phyloP scores from a whole-genome alignment of 495 filamentous ascomycete species.

The Penicillium simplicissimum region DNA sequence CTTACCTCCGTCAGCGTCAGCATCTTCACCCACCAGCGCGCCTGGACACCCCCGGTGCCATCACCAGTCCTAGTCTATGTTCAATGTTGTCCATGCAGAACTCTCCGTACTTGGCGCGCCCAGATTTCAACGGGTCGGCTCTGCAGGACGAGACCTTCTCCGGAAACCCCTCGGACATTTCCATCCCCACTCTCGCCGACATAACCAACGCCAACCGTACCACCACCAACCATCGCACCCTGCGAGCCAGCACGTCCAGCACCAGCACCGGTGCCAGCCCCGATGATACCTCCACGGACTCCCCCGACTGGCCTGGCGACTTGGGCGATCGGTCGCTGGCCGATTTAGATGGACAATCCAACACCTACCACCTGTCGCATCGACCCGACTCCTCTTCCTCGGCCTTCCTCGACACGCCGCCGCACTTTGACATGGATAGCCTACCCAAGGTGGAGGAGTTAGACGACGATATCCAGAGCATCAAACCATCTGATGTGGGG shows the following conservation, averaged over 20 bases:
- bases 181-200: constrained; percentile 24
- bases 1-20: constrained; percentile 2
- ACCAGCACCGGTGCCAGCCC: constrained; percentile 39
- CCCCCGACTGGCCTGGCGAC: constrained; percentile 38
- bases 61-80: constrained; percentile 11
- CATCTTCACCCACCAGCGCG: not conserved
- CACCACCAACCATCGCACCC: not conserved
- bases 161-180: constrained; percentile 26
- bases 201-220: constrained; percentile 23
- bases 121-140: constrained; percentile 19
- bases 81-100: constrained; percentile 53
- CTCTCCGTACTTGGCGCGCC: constrained; percentile 24
- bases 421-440: constrained; percentile 26
- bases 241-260: constrained; percentile 37
- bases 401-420: constrained; percentile 19
- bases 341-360: constrained; percentile 28
- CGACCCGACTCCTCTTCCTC: constrained; percentile 1
- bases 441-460: constrained; percentile 48
- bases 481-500: constrained; percentile 40
- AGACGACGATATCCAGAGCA: constrained; percentile 42
- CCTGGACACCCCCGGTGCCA: constrained; percentile 3
- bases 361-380: constrained; percentile 23
- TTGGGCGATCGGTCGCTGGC: constrained; percentile 25
- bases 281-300: constrained; percentile 41
- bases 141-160: constrained; percentile 17